Conservation (phyloP, 768 basidiomycete genomes). For the Austroboletus eburneus region DNA sequence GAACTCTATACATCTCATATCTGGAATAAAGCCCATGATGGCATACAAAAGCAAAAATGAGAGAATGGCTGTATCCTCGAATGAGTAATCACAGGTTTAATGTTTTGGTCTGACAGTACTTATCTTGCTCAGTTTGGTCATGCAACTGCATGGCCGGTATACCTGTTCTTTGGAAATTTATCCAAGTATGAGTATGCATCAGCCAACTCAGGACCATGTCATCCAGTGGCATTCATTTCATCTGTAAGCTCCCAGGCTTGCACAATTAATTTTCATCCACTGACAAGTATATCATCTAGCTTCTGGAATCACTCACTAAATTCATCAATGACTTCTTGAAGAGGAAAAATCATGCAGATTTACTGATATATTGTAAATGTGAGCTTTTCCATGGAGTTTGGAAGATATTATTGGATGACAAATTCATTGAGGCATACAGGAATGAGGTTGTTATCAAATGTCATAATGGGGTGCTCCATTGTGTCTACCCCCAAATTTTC, state of each 20-base stretch:
- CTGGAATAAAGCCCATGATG: constrained; percentile 18
- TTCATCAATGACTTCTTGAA: neutral
- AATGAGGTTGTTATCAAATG: neutral
- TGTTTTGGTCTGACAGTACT: constrained; percentile 18
- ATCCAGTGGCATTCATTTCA: neutral
- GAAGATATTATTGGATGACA: no score
- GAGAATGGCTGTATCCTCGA: constrained; percentile 10
- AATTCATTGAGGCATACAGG: neutral
- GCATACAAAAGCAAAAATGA: constrained; percentile 11
- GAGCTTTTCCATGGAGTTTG: neutral
- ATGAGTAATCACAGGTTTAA: constrained; percentile 11
- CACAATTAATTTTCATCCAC: no score
- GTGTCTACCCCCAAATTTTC: neutral
- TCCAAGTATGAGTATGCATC: neutral
- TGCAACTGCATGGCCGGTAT: neutral
- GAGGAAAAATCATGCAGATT: neutral
- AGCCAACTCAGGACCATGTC: neutral
- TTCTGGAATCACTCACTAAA: neutral
- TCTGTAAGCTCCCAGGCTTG: no score
- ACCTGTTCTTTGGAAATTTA: no score
- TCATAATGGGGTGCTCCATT: neutral
- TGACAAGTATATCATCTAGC: neutral
- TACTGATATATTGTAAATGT: neutral
- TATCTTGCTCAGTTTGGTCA: constrained; percentile 14
- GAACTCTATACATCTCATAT: constrained; percentile 21